A percentile compares a stretch with the other conserved stretches of the same genome.
These are phyloP conservation scores for Biscogniauxia mediterranea DNA, from an alignment of 2,329 filamentous ascomycete genomes.

Conservation along the genomic window DNA sequence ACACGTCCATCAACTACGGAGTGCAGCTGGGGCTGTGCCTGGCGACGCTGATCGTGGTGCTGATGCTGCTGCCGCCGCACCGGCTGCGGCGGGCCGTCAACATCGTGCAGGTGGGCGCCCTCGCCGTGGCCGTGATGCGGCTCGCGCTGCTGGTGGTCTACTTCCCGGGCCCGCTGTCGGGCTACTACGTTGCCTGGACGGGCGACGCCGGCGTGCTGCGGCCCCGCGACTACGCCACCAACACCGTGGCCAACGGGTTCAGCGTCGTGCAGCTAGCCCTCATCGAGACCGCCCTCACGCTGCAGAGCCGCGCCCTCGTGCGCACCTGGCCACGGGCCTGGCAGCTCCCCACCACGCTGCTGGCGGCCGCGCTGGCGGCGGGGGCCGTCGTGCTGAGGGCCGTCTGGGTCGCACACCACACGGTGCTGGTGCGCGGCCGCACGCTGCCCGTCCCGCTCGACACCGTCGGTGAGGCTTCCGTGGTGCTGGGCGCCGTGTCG, in stretches of 20 bases:
- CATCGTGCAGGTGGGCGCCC: slow-evolving; percentile 60
- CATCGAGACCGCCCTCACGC: slow-evolving; percentile 46
- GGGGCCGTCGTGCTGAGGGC: slow-evolving; percentile 21
- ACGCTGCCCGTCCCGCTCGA: slow-evolving; percentile 25
- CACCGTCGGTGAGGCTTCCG: slow-evolving; percentile 40
- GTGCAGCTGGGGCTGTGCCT: slow-evolving; percentile 68
- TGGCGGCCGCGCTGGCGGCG: slow-evolving; percentile 16
- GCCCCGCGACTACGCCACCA: slow-evolving; percentile 34
- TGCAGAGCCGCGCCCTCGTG: slow-evolving; percentile 54
- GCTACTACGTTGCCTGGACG: slow-evolving; percentile 60
- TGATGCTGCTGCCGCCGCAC: slow-evolving; percentile 63
- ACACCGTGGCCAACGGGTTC: slow-evolving; percentile 41
- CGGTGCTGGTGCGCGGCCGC: slow-evolving; percentile 8
- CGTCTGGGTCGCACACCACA: slow-evolving; percentile 23
- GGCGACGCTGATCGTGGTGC: slow-evolving; percentile 62
- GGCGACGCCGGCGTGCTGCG: slow-evolving; percentile 53
- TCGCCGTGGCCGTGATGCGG: slow-evolving; percentile 61
- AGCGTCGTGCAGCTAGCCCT: slow-evolving; percentile 44
- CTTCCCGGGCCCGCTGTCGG: slow-evolving; percentile 58
- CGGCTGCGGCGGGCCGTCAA: slow-evolving; percentile 66
- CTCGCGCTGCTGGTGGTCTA: slow-evolving; percentile 56
- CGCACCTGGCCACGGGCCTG: slow-evolving; percentile 42
- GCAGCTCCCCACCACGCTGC: slow-evolving; percentile 8
- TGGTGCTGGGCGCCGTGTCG: slow-evolving; percentile 40
- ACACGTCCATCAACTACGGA: slow-evolving; percentile 61